Conservation (phyloP, 2,329 filamentous ascomycete species). For the Ceratocystis destructans region DNA sequence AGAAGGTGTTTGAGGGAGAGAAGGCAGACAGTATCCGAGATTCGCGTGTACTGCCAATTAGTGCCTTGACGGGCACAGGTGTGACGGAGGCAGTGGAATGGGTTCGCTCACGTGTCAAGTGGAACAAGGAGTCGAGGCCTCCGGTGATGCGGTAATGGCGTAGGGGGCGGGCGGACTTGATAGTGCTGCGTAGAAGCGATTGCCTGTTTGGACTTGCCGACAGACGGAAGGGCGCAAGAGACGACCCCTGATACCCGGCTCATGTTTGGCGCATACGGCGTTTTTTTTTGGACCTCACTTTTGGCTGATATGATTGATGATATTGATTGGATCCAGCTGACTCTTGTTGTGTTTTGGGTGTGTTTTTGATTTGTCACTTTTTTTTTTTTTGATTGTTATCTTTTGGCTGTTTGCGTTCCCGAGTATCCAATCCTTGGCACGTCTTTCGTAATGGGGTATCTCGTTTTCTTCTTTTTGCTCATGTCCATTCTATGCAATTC, state of each 20-base stretch:
- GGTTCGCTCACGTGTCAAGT: slow-evolving; percentile 80
- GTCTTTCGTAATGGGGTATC: slow-evolving; percentile 16
- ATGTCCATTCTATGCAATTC: slow-evolving; percentile 3
- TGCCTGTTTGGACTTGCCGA: slow-evolving; percentile 1
- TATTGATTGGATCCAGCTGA: slow-evolving; percentile 8
- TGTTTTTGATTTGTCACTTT: background rate
- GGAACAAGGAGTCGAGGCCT: slow-evolving; percentile 88
- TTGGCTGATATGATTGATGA: slow-evolving; percentile 6
- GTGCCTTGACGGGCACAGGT: slow-evolving; percentile 74
- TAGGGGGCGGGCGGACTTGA: slow-evolving; percentile 8
- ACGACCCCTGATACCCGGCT: background rate
- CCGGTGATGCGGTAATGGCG: slow-evolving; percentile 70
- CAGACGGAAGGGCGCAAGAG: background rate
- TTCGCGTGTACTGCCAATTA: slow-evolving; percentile 79
- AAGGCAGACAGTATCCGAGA: slow-evolving; percentile 77
- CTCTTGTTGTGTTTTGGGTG: background rate
- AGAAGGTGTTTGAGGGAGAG: slow-evolving; percentile 90
- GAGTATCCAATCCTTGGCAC: background rate
- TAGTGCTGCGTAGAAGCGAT: background rate
- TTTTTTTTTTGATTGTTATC: background rate
- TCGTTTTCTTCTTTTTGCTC: slow-evolving; percentile 7
- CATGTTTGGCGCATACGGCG: slow-evolving; percentile 2
- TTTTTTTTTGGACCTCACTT: background rate
- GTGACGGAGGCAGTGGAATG: slow-evolving; percentile 95
- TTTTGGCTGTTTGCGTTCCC: background rate